Evolutionary conservation across 2,329 filamentous ascomycete genomes (phyloP).

Genomic region (Metarhizium rileyi): DNA sequence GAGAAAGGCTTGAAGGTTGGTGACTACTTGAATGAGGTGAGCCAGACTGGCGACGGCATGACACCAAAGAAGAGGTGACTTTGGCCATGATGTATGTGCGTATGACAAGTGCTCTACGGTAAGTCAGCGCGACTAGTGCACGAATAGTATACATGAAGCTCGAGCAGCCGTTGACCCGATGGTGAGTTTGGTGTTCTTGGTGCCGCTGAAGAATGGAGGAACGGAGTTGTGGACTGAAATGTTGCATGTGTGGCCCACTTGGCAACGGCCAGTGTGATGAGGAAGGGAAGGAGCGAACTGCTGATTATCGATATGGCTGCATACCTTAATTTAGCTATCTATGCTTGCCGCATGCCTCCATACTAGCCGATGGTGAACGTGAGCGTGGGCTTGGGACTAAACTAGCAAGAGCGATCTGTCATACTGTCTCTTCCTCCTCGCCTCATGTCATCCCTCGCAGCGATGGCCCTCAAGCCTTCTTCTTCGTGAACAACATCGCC

Average conservation of each 20-base stretch:
- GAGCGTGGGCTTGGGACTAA: not conserved
- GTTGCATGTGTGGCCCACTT: not conserved
- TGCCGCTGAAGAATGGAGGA: no score
- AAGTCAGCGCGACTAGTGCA: no score
- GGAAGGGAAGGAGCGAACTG: not conserved
- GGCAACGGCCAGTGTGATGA: not conserved
- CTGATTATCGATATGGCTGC: no score
- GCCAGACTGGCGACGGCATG: not conserved
- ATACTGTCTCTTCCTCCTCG: not conserved
- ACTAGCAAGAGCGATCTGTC: not conserved
- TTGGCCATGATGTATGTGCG: not conserved
- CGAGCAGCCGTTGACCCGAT: no score
- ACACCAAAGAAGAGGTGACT: not conserved
- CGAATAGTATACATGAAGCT: no score
- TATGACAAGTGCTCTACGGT: not conserved
- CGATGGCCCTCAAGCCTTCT: not conserved
- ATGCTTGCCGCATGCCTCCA: not conserved
- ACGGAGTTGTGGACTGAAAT: not conserved
- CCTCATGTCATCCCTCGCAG: not conserved
- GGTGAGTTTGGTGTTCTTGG: no score
- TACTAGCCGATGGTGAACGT: not conserved
- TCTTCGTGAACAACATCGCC: not conserved
- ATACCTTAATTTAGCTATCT: no score
- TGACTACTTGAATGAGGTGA: slow-evolving; percentile 1
- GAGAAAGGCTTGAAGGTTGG: slow-evolving; percentile 4